Conservation (phyloP, 371 early-diverging fungal species). For the Coemansia sp. region DNA sequence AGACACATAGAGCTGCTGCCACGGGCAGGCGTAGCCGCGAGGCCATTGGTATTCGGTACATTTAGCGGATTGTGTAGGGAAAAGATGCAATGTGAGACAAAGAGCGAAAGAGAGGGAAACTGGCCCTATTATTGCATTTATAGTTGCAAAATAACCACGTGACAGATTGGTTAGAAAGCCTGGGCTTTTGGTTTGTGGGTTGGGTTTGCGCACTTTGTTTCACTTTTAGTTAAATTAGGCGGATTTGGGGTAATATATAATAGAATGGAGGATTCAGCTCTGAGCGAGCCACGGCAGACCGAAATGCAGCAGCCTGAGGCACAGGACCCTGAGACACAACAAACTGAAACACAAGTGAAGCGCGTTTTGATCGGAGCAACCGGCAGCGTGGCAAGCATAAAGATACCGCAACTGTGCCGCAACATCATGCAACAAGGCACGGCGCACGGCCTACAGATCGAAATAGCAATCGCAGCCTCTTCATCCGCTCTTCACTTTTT, state of each 20-base stretch:
- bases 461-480: constrained; percentile 49
- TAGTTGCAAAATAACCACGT: too few relatives aligned
- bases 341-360: not conserved
- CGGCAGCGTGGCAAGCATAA: constrained; percentile 89
- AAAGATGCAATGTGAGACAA: not conserved
- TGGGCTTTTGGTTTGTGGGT: too few relatives aligned
- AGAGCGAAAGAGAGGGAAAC: too few relatives aligned
- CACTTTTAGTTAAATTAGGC: too few relatives aligned
- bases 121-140: too few relatives aligned
- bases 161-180: too few relatives aligned
- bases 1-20: constrained; percentile 13
- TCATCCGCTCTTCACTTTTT: constrained; percentile 80
- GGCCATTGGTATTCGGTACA: constrained; percentile 29
- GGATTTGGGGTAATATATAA: not conserved
- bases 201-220: too few relatives aligned
- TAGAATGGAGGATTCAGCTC: not conserved
- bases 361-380: constrained; percentile 79
- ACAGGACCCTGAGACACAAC: too few relatives aligned
- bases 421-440: constrained; percentile 16
- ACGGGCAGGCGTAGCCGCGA: constrained; percentile 27
- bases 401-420: constrained; percentile 67
- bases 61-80: not conserved
- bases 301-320: too few relatives aligned
- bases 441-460: constrained; percentile 6
- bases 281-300: too few relatives aligned